phyloP scores from a whole-genome alignment of 2,329 filamentous ascomycete genomes.

The Penicillium psychrosexuale region DNA sequence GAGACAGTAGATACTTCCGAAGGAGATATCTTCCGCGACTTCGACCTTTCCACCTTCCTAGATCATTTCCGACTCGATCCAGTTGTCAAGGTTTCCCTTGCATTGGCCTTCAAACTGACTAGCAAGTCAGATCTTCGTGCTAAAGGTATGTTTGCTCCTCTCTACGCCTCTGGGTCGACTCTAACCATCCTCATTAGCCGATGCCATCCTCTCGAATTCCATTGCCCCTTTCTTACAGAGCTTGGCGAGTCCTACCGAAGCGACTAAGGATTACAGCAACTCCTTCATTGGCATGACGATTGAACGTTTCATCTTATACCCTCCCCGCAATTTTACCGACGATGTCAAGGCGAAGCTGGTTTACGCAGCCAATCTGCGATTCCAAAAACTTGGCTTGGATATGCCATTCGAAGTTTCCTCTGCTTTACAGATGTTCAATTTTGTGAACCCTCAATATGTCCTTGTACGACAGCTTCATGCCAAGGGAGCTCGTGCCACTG shows the following conservation, averaged over 20 bases:
- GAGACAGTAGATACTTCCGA: conserved; percentile 88
- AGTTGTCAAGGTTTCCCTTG: conserved; percentile 80
- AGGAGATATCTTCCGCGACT: conserved; percentile 91
- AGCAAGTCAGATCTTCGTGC: conserved; percentile 76
- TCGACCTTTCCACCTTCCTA: conserved; percentile 92
- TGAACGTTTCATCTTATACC: conserved; percentile 82
- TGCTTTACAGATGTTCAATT: conserved; percentile 45
- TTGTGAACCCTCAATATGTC: conserved; percentile 42
- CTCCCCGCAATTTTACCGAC: conserved; percentile 80
- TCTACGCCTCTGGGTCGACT: neutral
- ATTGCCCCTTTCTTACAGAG: conserved; percentile 74
- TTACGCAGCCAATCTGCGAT: conserved; percentile 66
- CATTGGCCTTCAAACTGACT: conserved; percentile 82
- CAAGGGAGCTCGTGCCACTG: conserved; percentile 70
- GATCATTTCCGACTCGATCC: conserved; percentile 93
- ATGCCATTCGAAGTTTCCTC: conserved; percentile 44
- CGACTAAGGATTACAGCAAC: conserved; percentile 63
- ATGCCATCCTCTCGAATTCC: conserved; percentile 82
- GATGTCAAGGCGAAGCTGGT: conserved; percentile 65
- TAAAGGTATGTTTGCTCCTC: conserved; percentile 64
- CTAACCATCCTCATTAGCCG: conserved; percentile 56
- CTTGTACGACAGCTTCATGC: conserved; percentile 66
- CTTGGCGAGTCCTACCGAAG: conserved; percentile 63
- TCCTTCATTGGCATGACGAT: conserved; percentile 75
- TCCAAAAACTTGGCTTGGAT: conserved; percentile 55